Evolutionary conservation across 495 filamentous ascomycete species (phyloP).

Genomic region (Neurospora pannonica): DNA sequence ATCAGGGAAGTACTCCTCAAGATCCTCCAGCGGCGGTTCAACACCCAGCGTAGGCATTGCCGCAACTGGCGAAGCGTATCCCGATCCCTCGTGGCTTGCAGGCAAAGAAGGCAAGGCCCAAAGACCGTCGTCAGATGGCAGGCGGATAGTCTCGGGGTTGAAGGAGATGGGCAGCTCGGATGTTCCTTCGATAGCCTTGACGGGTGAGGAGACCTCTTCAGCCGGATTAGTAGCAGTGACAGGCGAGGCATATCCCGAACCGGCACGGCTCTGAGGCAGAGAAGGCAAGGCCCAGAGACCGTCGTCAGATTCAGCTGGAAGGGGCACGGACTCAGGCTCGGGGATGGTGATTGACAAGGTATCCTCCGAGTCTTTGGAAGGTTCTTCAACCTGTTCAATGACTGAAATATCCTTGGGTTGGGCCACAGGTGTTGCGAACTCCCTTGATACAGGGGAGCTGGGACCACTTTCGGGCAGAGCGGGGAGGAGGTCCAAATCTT

Average conservation of each 20-base stretch:
- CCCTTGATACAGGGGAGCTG: background rate
- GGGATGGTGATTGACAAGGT: background rate
- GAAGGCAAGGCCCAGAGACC: background rate
- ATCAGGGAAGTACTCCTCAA: background rate
- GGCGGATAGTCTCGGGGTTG: background rate
- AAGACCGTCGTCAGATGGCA: background rate
- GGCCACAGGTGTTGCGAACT: background rate
- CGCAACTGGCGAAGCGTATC: background rate
- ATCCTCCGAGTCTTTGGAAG: background rate
- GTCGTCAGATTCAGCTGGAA: background rate
- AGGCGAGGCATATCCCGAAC: background rate
- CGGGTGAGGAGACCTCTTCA: background rate
- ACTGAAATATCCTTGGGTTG: background rate
- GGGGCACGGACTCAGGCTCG: background rate
- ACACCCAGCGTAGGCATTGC: background rate
- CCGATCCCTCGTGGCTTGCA: background rate
- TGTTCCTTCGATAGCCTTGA: background rate
- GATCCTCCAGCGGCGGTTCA: background rate
- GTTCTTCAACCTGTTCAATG: background rate
- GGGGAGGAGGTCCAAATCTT: constrained; percentile 23
- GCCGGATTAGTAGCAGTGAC: background rate
- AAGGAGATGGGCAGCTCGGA: background rate
- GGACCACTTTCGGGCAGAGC: constrained; percentile 1
- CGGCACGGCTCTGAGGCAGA: background rate
- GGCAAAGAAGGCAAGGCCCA: background rate